A percentile compares a stretch with the other conserved stretches of the same genome.
Conservation (phyloP, 2,329 filamentous ascomycete genomes). For the Emmonsiellopsis sp. region DNA sequence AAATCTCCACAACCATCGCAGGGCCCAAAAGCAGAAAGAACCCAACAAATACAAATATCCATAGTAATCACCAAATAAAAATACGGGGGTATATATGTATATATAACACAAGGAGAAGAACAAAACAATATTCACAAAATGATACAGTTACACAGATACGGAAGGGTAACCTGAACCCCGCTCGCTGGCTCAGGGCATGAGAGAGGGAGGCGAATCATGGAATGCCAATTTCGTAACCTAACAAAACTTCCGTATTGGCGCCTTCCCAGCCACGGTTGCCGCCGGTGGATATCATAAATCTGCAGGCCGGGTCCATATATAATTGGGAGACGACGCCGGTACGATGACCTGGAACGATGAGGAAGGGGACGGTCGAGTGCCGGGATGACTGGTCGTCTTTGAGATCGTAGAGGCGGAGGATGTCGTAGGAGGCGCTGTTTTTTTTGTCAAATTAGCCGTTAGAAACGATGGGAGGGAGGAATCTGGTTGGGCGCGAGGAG, state of each 20-base stretch:
- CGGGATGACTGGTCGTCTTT: constrained; percentile 56
- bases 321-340: constrained; percentile 81
- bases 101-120: not conserved
- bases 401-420: constrained; percentile 85
- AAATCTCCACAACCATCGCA: too few relatives aligned
- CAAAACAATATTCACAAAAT: too few relatives aligned
- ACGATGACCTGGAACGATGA: constrained; percentile 87
- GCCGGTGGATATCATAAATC: constrained; percentile 84
- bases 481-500: not conserved
- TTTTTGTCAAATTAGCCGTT: constrained; percentile 11
- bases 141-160: not conserved
- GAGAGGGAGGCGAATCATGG: constrained; percentile 8
- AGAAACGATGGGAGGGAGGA: not conserved
- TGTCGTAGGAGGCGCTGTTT: constrained; percentile 82
- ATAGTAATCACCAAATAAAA: too few relatives aligned
- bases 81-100: not conserved
- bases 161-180: too few relatives aligned
- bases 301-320: constrained; percentile 77
- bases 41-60: too few relatives aligned
- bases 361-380: constrained; percentile 78
- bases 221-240: constrained; percentile 82
- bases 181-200: too few relatives aligned
- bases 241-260: constrained; percentile 73
- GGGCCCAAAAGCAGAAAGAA: too few relatives aligned
- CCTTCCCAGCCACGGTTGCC: constrained; percentile 96